A percentile compares a stretch with the other conserved stretches of the same genome.
Conservation (phyloP, 2,329 filamentous ascomycete species). For the Aspergillus neotritici region DNA sequence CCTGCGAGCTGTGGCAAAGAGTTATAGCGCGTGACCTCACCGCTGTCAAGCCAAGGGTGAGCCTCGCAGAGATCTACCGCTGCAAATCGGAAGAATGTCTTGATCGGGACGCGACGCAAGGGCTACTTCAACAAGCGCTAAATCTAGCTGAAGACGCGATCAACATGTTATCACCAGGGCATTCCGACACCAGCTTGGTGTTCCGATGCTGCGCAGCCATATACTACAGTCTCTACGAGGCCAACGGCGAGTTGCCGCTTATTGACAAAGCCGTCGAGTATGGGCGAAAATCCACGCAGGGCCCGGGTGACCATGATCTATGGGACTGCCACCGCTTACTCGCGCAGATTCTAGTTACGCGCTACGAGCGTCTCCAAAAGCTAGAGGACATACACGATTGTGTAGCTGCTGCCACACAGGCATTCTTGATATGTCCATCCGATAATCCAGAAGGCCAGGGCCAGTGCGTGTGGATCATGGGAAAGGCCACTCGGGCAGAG, state of each 20-base stretch:
- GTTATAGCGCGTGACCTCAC: background rate
- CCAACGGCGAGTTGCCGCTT: background rate
- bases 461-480: slow-evolving; percentile 1
- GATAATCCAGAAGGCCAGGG: background rate
- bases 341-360: background rate
- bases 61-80: background rate
- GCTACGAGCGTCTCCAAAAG: background rate
- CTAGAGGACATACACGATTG: background rate
- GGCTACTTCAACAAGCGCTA: background rate
- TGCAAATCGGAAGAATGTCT: background rate
- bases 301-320: background rate
- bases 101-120: background rate
- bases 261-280: slow-evolving; percentile 1
- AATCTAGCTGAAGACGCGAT: background rate
- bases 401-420: background rate
- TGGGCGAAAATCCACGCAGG: background rate
- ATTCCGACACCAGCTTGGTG: background rate
- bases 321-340: slow-evolving; percentile 2
- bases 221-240: slow-evolving; percentile 1
- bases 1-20: background rate
- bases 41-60: background rate
- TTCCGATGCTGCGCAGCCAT: background rate
- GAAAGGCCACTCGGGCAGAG: background rate
- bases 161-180: background rate
- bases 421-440: background rate